These are phyloP conservation scores for Suillus subalutaceus DNA, from an alignment of 768 basidiomycete genomes.

Conservation along the genomic window DNA sequence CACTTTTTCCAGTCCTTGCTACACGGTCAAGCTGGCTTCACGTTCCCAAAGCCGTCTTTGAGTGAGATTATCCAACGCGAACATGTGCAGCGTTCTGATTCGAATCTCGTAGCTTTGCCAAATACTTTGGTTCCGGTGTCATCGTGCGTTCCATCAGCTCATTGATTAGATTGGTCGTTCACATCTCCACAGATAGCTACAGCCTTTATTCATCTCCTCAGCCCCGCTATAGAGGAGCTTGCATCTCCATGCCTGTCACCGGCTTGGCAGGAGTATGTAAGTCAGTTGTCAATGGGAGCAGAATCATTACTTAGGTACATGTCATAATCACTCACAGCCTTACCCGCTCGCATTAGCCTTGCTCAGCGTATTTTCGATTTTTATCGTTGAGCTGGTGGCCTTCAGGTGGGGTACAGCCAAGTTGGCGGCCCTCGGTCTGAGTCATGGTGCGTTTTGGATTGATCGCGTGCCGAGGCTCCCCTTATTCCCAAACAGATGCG, in stretches of 20 bases:
- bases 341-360: conserved; percentile 84
- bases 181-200: conserved; percentile 70
- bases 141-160: conserved; percentile 53
- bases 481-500: conserved; percentile 44
- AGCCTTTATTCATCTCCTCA: conserved; percentile 82
- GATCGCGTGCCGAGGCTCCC: not conserved
- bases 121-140: conserved; percentile 90
- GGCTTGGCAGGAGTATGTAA: conserved; percentile 76
- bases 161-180: not conserved
- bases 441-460: conserved; percentile 48
- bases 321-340: conserved; percentile 47
- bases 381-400: conserved; percentile 82
- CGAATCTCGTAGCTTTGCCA: conserved; percentile 62
- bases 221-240: conserved; percentile 75
- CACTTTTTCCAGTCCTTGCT: conserved; percentile 74
- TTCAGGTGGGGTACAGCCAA: conserved; percentile 84
- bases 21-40: conserved; percentile 51
- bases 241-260: conserved; percentile 67
- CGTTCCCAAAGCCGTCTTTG: conserved; percentile 48
- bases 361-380: conserved; percentile 79
- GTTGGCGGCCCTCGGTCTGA: conserved; percentile 65
- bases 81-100: conserved; percentile 1
- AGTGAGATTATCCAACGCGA: conserved; percentile 48
- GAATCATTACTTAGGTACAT: not conserved
- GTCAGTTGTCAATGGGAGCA: conserved; percentile 24